Conservation (phyloP, 768 basidiomycete genomes). For the Leucosporidium creatinivorum region DNA sequence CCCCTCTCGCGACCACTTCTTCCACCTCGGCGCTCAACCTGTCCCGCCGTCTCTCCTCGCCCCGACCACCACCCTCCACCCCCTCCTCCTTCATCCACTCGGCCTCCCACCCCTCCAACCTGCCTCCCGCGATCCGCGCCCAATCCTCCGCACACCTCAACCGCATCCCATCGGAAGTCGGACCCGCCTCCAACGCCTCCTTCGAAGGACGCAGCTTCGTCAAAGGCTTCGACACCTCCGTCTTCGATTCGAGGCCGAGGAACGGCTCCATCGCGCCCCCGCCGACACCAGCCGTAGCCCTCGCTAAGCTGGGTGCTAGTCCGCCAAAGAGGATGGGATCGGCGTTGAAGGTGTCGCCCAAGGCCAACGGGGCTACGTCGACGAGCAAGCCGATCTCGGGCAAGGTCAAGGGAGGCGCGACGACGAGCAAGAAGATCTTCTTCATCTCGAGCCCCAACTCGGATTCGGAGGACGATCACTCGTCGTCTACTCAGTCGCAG, state of each 20-base stretch:
- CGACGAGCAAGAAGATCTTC: slow-evolving; percentile 32
- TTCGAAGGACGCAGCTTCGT: slow-evolving; percentile 28
- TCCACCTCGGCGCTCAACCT: slow-evolving; percentile 2
- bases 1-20: background rate
- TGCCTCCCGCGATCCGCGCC: background rate
- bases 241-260: slow-evolving; percentile 16
- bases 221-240: slow-evolving; percentile 26
- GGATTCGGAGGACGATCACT: slow-evolving; percentile 26
- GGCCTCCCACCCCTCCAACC: background rate
- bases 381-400: background rate
- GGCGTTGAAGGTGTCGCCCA: background rate
- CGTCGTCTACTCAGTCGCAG: slow-evolving; percentile 16
- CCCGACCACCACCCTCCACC: background rate
- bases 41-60: slow-evolving; percentile 10
- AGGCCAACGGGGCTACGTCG: background rate
- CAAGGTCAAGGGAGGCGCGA: background rate
- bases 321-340: slow-evolving; percentile 4
- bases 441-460: slow-evolving; percentile 36
- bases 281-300: slow-evolving; percentile 10
- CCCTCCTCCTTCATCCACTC: background rate
- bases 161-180: slow-evolving; percentile 1
- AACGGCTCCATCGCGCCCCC: slow-evolving; percentile 27
- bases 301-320: slow-evolving; percentile 6
- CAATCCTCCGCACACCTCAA: slow-evolving; percentile 12
- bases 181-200: slow-evolving; percentile 7